Percentiles rank a stretch among this genome's conserved stretches.
These are phyloP conservation scores for Ogataea paradorogensis DNA, from an alignment of 805 yeast species.

Conservation along the genomic window DNA sequence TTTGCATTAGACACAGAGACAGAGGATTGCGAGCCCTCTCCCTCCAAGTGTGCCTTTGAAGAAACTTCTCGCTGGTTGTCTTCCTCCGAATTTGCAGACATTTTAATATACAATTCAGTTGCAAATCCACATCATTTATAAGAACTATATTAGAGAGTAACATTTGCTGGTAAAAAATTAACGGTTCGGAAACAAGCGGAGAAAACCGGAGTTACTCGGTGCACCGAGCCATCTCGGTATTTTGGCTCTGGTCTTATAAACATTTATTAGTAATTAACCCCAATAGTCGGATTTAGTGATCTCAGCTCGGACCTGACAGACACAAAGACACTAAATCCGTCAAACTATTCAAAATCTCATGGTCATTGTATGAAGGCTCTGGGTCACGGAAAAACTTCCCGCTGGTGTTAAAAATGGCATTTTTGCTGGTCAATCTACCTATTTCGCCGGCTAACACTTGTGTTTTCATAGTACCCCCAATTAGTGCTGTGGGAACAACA, in stretches of 20 bases:
- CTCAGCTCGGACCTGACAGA: neutral
- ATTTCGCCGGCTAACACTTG: conserved; percentile 47
- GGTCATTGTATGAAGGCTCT: conserved; percentile 37
- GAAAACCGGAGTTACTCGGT: no score
- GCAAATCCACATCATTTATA: no score
- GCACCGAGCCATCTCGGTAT: no score
- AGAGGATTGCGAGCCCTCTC: conserved; percentile 25
- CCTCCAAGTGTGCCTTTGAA: neutral
- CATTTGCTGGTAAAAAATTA: no score
- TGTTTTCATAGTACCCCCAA: conserved; percentile 46
- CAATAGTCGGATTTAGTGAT: no score
- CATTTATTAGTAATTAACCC: no score
- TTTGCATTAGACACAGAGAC: conserved; percentile 19
- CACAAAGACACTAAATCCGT: conserved; percentile 29
- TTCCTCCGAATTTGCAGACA: neutral
- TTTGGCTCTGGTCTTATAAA: no score
- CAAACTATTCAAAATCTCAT: conserved; percentile 39
- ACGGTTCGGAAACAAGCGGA: neutral
- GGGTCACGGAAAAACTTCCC: conserved; percentile 43
- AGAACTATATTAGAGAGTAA: no score
- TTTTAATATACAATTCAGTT: no score
- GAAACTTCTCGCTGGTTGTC: neutral
- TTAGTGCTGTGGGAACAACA: conserved; percentile 31
- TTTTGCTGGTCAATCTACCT: conserved; percentile 39
- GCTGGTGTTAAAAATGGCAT: conserved; percentile 43